These are phyloP conservation scores for Sphagnum magellanicum DNA, from an alignment of 228 moss, liverwort and hornwort genomes.

Conservation along the genomic window DNA sequence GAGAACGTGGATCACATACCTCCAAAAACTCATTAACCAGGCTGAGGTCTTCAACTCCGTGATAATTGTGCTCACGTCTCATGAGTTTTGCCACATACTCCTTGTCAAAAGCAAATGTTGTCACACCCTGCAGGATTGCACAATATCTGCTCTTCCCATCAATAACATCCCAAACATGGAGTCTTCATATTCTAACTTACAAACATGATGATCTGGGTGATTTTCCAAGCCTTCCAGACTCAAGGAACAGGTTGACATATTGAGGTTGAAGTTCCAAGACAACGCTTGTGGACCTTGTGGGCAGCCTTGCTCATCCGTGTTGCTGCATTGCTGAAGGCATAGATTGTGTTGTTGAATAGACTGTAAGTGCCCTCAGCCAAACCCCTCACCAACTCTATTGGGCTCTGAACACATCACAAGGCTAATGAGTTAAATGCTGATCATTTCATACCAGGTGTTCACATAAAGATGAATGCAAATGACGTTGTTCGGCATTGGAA, in stretches of 20 bases:
- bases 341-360: slow-evolving; percentile 81
- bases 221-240: not conserved
- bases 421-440: no score
- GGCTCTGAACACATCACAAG: slow-evolving; percentile 52
- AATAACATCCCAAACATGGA: not conserved
- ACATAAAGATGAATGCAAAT: no score
- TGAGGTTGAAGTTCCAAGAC: no score
- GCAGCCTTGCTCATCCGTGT: slow-evolving; percentile 96
- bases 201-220: not conserved
- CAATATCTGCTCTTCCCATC: not conserved
- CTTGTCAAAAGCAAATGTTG: slow-evolving; percentile 81
- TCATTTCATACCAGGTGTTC: no score
- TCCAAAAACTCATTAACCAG: slow-evolving; percentile 95
- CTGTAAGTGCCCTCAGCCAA: slow-evolving; percentile 79
- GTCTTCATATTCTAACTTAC: not conserved
- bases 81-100: slow-evolving; percentile 76
- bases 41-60: slow-evolving; percentile 79
- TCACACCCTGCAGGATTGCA: slow-evolving; percentile 50
- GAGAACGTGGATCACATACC: slow-evolving; percentile 21
- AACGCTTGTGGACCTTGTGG: slow-evolving; percentile 52
- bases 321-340: slow-evolving; percentile 94
- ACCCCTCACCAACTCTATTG: slow-evolving; percentile 64
- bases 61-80: slow-evolving; percentile 54
- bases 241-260: no score
- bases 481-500: no score